These are phyloP conservation scores for Cryptosporidium bovis DNA, from an alignment of 169 alveolate genomes.

Conservation along the genomic window DNA sequence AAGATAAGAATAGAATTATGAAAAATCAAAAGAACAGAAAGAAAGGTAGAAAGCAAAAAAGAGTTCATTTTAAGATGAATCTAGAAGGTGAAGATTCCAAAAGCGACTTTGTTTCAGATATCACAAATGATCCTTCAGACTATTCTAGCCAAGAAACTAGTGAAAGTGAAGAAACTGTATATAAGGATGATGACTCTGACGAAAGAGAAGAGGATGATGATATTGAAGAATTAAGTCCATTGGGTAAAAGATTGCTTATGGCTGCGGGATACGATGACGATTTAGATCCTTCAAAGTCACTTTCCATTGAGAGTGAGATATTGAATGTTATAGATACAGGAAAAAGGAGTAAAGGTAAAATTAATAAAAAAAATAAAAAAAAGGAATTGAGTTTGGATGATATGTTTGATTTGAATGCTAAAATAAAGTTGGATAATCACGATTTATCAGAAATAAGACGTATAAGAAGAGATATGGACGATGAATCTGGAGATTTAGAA, in stretches of 20 bases:
- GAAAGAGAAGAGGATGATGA: not conserved
- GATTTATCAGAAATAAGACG: constrained; percentile 67
- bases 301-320: constrained; percentile 39
- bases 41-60: not conserved
- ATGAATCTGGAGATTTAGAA: constrained; percentile 36
- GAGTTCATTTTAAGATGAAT: constrained; percentile 1
- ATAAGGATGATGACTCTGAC: not conserved
- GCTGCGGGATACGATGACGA: constrained; percentile 62
- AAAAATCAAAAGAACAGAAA: not conserved
- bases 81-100: not conserved
- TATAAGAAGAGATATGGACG: constrained; percentile 57
- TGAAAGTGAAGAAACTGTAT: not conserved
- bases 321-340: constrained; percentile 20
- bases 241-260: constrained; percentile 20
- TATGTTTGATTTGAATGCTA: constrained; percentile 9
- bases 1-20: not conserved
- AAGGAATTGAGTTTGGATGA: constrained; percentile 28
- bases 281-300: constrained; percentile 30
- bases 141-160: not conserved
- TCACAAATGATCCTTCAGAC: not conserved
- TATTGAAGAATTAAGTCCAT: constrained; percentile 40
- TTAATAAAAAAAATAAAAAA: not conserved
- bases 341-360: not conserved
- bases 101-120: not conserved
- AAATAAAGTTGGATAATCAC: constrained; percentile 33